Conservation (phyloP, 2,329 filamentous ascomycete species). For the Hypoxylon sp. region DNA sequence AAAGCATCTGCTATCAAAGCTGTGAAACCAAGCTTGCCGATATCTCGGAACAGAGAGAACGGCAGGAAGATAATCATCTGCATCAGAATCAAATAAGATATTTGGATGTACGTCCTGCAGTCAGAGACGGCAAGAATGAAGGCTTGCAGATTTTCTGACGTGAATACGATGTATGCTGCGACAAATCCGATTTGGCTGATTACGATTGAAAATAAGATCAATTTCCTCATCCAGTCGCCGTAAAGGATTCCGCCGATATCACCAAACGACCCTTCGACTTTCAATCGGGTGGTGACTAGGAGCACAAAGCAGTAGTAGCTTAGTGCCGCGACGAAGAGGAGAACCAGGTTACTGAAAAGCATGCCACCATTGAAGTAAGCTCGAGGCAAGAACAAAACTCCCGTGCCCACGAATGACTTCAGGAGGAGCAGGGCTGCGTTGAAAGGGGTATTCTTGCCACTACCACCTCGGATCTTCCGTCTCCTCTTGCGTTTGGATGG, state of each 20-base stretch:
- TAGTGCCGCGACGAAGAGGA: conserved; percentile 86
- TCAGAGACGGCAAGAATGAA: conserved; percentile 93
- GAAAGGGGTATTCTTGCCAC: conserved; percentile 82
- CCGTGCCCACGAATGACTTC: conserved; percentile 98
- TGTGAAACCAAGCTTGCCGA: conserved; percentile 96
- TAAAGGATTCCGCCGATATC: conserved; percentile 95
- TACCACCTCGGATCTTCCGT: conserved; percentile 80
- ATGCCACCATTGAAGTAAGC: conserved; percentile 97
- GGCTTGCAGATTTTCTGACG: conserved; percentile 93
- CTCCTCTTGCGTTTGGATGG: conserved; percentile 80
- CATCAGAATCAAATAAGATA: conserved; percentile 91
- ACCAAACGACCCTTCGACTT: conserved; percentile 94
- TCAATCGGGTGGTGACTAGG: conserved; percentile 86
- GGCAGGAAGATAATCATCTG: conserved; percentile 97
- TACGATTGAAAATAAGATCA: conserved; percentile 93
- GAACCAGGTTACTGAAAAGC: conserved; percentile 93
- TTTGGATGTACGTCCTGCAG: conserved; percentile 86
- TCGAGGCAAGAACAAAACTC: conserved; percentile 91
- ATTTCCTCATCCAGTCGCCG: conserved; percentile 87
- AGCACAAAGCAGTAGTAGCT: conserved; percentile 99
- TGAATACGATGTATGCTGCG: conserved; percentile 96
- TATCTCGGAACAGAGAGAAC: conserved; percentile 93
- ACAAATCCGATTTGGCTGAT: conserved; percentile 96
- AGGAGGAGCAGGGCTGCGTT: conserved; percentile 88
- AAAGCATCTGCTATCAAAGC: conserved; percentile 94